These are phyloP conservation scores for Phytophthora syringae DNA, from an alignment of 352 stramenopile genomes.

Conservation along the genomic window DNA sequence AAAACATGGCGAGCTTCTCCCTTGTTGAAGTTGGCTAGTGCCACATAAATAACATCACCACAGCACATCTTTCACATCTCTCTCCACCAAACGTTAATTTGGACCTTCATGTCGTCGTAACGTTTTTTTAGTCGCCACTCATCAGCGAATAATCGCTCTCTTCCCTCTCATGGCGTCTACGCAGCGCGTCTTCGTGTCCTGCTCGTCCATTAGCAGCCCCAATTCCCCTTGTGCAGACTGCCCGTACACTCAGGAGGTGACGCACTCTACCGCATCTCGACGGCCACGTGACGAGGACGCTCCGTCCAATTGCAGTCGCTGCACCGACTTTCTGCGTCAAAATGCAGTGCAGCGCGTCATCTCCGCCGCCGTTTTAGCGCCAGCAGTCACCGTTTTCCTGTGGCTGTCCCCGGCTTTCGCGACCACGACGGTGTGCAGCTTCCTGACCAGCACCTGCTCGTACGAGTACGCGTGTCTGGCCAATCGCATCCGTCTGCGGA, in stretches of 20 bases:
- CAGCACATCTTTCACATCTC: not conserved
- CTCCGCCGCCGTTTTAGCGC: slow-evolving; percentile 60
- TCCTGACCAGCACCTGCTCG: slow-evolving; percentile 57
- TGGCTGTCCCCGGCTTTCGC: slow-evolving; percentile 68
- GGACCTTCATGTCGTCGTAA: slow-evolving; percentile 7
- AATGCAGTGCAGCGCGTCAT: slow-evolving; percentile 71
- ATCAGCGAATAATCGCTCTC: not conserved
- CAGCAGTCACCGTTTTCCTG: slow-evolving; percentile 69
- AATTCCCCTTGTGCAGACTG: slow-evolving; percentile 4
- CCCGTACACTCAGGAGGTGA: not conserved
- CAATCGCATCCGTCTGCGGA: slow-evolving; percentile 61
- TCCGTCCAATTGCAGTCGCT: slow-evolving; percentile 38
- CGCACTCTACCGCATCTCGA: too few relatives aligned
- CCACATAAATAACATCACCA: slow-evolving; percentile 1
- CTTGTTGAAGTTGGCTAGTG: slow-evolving; percentile 21
- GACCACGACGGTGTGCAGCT: slow-evolving; percentile 65
- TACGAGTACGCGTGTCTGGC: slow-evolving; percentile 80
- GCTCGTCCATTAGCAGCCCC: not conserved
- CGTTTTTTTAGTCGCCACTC: slow-evolving; percentile 24
- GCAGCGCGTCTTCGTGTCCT: not conserved
- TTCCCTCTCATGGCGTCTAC: slow-evolving; percentile 1
- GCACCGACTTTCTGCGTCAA: slow-evolving; percentile 30
- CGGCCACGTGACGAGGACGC: not conserved
- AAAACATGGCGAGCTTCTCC: too few relatives aligned
- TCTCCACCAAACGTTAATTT: not conserved